phyloP scores from a whole-genome alignment of 164 flowering plant species.

The Piper longum region DNA sequence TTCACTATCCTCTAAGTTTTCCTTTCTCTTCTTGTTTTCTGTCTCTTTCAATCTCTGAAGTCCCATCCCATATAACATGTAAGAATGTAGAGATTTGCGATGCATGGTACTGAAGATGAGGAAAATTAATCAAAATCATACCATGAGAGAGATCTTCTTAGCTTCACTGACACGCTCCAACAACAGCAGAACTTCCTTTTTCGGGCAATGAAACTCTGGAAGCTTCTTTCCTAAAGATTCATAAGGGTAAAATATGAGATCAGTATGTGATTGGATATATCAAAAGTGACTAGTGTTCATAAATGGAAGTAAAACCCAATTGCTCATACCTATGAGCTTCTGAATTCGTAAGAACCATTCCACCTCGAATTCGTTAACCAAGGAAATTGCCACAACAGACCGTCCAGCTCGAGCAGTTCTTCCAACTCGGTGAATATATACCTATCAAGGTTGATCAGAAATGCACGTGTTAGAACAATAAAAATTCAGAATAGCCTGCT shows the following conservation, averaged over 20 bases:
- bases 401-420: constrained; percentile 98
- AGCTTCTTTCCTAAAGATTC: constrained; percentile 53
- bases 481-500: background rate
- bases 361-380: constrained; percentile 86
- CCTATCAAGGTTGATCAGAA: constrained; percentile 22
- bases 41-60: constrained; percentile 33
- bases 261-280: background rate
- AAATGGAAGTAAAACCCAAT: constrained; percentile 8
- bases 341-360: constrained; percentile 85
- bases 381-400: constrained; percentile 79
- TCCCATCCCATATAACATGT: background rate
- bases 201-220: constrained; percentile 42
- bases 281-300: too few relatives aligned
- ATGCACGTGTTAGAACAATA: too few relatives aligned
- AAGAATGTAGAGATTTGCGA: background rate
- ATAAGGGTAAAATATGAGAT: background rate
- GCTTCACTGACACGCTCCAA: constrained; percentile 68
- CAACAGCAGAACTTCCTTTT: constrained; percentile 57
- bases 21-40: constrained; percentile 20
- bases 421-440: constrained; percentile 91
- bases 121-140: constrained; percentile 10
- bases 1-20: constrained; percentile 25
- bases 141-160: constrained; percentile 55
- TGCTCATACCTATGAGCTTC: constrained; percentile 35
- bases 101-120: background rate